Evolutionary conservation across 139 green algal species (phyloP).

Genomic region (Chlamydomonas sphaeroides): DNA sequence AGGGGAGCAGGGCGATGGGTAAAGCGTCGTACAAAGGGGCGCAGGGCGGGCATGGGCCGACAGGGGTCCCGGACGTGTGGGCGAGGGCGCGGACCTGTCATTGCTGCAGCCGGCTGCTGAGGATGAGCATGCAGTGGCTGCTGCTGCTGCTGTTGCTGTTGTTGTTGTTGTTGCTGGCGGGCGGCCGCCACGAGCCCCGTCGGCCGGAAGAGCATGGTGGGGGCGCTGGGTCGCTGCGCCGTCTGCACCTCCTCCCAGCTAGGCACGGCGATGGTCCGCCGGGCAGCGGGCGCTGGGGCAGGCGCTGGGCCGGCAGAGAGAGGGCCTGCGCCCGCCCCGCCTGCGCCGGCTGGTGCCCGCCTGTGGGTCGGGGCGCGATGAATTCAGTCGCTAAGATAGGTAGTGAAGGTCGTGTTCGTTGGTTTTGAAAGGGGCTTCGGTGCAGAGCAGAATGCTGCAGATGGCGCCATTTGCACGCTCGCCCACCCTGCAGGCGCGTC

Average conservation of each 20-base stretch:
- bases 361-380: no score
- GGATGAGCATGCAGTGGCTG: neutral
- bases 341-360: neutral
- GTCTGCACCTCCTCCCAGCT: slow-evolving; percentile 26
- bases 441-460: neutral
- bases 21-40: no score
- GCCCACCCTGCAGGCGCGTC: neutral
- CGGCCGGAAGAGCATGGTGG: slow-evolving; percentile 18
- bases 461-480: neutral
- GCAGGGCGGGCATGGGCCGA: no score
- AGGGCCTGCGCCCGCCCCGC: neutral
- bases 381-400: neutral
- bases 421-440: neutral
- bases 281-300: neutral
- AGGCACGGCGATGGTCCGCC: neutral
- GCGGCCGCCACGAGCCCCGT: neutral
- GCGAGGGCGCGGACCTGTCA: no score
- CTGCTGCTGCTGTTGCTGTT: slow-evolving; percentile 4
- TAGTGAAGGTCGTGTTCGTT: neutral
- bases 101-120: neutral
- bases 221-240: neutral
- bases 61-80: no score
- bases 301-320: neutral
- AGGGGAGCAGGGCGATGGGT: no score
- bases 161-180: slow-evolving; percentile 1